Percentiles rank a stretch among this genome's conserved stretches.
Conservation (phyloP, 345 rosid species). For the Camelina laxa region DNA sequence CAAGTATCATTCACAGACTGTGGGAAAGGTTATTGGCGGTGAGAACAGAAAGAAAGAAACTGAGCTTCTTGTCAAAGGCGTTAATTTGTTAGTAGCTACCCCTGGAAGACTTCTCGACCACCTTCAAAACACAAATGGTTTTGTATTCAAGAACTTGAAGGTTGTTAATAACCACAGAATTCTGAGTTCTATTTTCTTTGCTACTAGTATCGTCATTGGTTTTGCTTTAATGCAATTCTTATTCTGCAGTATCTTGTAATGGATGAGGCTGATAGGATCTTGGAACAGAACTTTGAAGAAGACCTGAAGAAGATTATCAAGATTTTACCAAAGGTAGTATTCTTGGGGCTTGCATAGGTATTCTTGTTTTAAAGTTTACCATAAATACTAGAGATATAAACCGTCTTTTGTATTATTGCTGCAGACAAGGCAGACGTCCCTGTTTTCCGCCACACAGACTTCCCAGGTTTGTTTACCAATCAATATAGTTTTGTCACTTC, state of each 20-base stretch:
- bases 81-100: constrained; percentile 90
- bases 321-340: constrained; percentile 89
- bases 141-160: constrained; percentile 85
- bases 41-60: constrained; percentile 81
- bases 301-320: constrained; percentile 95
- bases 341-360: neutral
- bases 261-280: constrained; percentile 96
- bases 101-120: constrained; percentile 98
- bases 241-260: constrained; percentile 74
- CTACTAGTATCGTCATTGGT: neutral
- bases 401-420: constrained; percentile 27
- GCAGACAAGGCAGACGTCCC: constrained; percentile 90
- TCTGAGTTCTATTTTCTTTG: neutral
- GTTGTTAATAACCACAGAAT: constrained; percentile 38
- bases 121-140: constrained; percentile 88
- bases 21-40: constrained; percentile 89
- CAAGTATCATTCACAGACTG: constrained; percentile 88
- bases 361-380: neutral
- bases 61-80: constrained; percentile 84
- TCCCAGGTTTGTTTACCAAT: constrained; percentile 64
- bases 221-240: neutral
- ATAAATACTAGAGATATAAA: neutral
- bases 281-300: constrained; percentile 98
- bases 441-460: constrained; percentile 98
- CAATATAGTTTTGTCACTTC: neutral